Percentiles rank a stretch among this genome's conserved stretches.
Conservation (phyloP, 305 asterid species). For the Solanum hybrid region DNA sequence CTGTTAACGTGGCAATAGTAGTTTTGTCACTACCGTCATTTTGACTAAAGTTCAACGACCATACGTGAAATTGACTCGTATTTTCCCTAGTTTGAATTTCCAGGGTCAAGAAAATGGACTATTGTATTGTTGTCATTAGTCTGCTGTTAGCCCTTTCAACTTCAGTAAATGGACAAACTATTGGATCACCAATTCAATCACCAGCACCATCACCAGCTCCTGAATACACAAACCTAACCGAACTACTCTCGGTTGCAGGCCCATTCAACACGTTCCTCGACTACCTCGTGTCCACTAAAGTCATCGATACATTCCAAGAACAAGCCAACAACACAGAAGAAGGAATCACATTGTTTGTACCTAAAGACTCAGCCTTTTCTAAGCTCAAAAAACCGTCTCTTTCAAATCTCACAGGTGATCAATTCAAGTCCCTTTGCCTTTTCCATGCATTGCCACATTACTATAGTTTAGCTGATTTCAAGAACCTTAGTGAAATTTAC, state of each 20-base stretch:
- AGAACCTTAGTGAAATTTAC: conserved; percentile 41
- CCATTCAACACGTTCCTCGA: conserved; percentile 62
- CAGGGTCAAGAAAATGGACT: background rate
- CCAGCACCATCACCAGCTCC: conserved; percentile 14
- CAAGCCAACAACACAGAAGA: conserved; percentile 61
- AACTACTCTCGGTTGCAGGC: conserved; percentile 58
- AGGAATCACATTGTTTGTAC: conserved; percentile 78
- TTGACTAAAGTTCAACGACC: background rate
- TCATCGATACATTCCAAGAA: conserved; percentile 51
- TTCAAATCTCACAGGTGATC: conserved; percentile 49
- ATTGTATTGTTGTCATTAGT: background rate
- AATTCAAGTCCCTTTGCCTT: conserved; percentile 48
- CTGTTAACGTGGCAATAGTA: background rate
- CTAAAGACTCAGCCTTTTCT: conserved; percentile 49
- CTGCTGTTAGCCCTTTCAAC: background rate
- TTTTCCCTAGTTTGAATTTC: background rate
- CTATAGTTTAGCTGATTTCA: conserved; percentile 60
- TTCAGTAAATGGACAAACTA: conserved; percentile 16
- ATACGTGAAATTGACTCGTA: background rate
- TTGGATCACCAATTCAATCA: conserved; percentile 12
- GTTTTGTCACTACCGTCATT: background rate
- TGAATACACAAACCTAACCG: conserved; percentile 48
- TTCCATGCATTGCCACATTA: conserved; percentile 68
- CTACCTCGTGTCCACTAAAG: conserved; percentile 46
- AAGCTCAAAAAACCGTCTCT: conserved; percentile 34